phyloP scores from a whole-genome alignment of 164 flowering plant genomes.

The Liquidambar formosana region DNA sequence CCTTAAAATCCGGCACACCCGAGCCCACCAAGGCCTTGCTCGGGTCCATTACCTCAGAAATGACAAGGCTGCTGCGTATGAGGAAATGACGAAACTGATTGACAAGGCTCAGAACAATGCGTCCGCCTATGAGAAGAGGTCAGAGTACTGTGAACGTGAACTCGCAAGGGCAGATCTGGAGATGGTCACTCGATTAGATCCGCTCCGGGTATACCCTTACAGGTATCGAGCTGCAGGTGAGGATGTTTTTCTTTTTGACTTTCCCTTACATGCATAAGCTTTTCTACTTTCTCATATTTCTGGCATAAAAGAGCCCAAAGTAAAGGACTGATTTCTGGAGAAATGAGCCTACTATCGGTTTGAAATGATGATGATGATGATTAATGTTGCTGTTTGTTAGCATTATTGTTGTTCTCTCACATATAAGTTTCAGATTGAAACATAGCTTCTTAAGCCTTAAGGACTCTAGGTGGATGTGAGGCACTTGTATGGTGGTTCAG shows the following conservation, averaged over 20 bases:
- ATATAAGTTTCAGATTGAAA: too few relatives aligned
- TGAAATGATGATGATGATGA: too few relatives aligned
- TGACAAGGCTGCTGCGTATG: slow-evolving; percentile 77
- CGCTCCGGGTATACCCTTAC: slow-evolving; percentile 94
- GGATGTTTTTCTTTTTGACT: slow-evolving; percentile 12
- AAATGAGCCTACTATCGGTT: too few relatives aligned
- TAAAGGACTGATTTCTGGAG: too few relatives aligned
- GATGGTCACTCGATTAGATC: slow-evolving; percentile 89
- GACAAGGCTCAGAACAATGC: slow-evolving; percentile 90
- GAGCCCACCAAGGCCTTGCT: slow-evolving; percentile 99
- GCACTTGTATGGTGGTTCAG: too few relatives aligned
- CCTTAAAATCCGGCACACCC: slow-evolving; percentile 86
- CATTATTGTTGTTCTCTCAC: too few relatives aligned
- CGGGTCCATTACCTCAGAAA: slow-evolving; percentile 83
- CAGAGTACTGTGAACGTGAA: slow-evolving; percentile 96
- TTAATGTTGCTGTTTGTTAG: too few relatives aligned
- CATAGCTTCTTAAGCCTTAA: too few relatives aligned
- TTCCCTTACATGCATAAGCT: background rate
- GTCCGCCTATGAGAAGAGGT: slow-evolving; percentile 97
- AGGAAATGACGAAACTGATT: slow-evolving; percentile 91
- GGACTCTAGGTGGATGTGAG: too few relatives aligned
- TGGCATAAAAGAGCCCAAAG: too few relatives aligned
- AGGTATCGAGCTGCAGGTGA: slow-evolving; percentile 98
- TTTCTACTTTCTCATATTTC: too few relatives aligned
- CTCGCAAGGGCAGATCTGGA: slow-evolving; percentile 82